These are phyloP conservation scores for Epichloe bromicola DNA, from an alignment of 2,329 filamentous ascomycete species.

Conservation along the genomic window DNA sequence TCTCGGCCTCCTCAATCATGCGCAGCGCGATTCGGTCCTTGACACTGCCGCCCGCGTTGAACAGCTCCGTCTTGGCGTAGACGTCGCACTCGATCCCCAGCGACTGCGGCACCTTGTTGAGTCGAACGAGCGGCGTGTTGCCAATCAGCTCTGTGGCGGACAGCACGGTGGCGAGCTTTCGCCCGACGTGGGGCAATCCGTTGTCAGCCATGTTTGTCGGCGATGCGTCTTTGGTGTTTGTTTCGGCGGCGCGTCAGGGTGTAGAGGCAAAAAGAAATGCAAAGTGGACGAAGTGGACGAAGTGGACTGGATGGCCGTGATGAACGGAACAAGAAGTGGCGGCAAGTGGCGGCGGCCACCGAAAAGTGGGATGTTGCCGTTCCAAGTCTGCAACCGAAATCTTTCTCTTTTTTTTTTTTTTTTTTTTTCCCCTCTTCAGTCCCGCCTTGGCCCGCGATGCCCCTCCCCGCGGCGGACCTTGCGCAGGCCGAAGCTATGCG, in stretches of 20 bases:
- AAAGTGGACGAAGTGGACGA: not conserved
- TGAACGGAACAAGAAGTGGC: too few species aligned
- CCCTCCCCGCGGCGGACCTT: too few species aligned
- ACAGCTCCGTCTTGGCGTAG: slow-evolving; percentile 83
- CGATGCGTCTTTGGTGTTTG: not conserved
- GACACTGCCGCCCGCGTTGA: slow-evolving; percentile 87
- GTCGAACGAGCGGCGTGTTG: slow-evolving; percentile 85
- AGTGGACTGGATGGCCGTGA: too few species aligned
- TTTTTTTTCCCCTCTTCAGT: too few species aligned
- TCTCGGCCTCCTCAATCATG: slow-evolving; percentile 95
- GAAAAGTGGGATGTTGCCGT: too few species aligned
- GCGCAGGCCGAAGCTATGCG: too few species aligned
- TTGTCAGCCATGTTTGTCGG: not conserved
- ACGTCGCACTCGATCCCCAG: slow-evolving; percentile 80
- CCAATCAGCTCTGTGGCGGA: slow-evolving; percentile 81
- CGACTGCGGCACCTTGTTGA: slow-evolving; percentile 87
- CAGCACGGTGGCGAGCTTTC: slow-evolving; percentile 28
- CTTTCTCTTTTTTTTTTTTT: too few species aligned
- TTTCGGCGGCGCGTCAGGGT: not conserved
- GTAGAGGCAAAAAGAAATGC: not conserved
- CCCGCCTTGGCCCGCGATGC: too few species aligned
- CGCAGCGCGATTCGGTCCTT: slow-evolving; percentile 92
- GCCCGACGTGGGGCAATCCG: slow-evolving; percentile 8
- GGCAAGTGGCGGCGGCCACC: too few species aligned
- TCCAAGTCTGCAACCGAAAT: too few species aligned